Percentiles rank a stretch among this genome's conserved stretches.
phyloP scores from a whole-genome alignment of 805 yeast genomes.

The Monosporozyma servazzii region DNA sequence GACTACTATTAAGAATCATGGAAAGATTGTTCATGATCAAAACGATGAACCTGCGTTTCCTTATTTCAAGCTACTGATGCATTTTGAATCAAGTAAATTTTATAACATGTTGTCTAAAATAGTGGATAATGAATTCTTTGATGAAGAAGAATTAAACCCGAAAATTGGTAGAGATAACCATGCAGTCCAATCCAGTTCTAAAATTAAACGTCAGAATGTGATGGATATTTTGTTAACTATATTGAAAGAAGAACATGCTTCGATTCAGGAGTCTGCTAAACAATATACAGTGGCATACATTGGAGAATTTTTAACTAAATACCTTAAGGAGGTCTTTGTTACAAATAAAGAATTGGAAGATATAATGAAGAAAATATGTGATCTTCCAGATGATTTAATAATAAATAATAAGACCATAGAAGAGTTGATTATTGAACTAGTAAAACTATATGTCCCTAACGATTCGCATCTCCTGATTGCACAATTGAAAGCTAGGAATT shows the following conservation, averaged over 20 bases:
- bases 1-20: constrained; percentile 20
- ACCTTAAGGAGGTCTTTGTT: constrained; percentile 37
- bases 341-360: constrained; percentile 48
- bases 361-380: constrained; percentile 44
- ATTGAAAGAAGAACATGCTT: constrained; percentile 28
- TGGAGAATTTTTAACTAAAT: not conserved
- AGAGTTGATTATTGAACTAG: not conserved
- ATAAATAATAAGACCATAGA: constrained; percentile 3
- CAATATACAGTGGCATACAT: constrained; percentile 16
- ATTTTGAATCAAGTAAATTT: constrained; percentile 47
- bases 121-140: constrained; percentile 69
- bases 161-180: constrained; percentile 4
- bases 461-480: constrained; percentile 37
- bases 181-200: not conserved
- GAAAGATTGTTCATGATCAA: not conserved
- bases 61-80: constrained; percentile 50
- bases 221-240: constrained; percentile 62
- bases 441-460: constrained; percentile 43
- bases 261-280: not conserved
- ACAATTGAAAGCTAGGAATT: constrained; percentile 16
- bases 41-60: constrained; percentile 54
- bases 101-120: constrained; percentile 68
- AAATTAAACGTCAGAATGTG: constrained; percentile 63
- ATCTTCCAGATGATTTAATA: constrained; percentile 11
- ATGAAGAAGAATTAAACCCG: constrained; percentile 37